Evolutionary conservation across 768 basidiomycete genomes (phyloP).

Genomic region (Sporobolomyces phaffii): DNA sequence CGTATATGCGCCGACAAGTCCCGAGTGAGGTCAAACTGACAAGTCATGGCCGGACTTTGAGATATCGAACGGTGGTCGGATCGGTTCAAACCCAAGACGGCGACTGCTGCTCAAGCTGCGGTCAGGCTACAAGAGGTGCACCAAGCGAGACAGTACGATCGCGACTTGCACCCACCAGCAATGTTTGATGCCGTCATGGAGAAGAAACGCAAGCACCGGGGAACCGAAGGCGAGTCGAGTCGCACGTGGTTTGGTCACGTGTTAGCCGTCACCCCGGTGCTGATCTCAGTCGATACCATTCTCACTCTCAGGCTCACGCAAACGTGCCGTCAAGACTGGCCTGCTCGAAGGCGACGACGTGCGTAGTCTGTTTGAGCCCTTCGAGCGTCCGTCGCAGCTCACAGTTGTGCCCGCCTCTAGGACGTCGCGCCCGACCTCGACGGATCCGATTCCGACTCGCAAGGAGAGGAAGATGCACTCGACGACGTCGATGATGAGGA

Average conservation of each 20-base stretch:
- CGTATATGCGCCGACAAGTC: not conserved
- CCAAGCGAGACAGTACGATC: slow-evolving; percentile 4
- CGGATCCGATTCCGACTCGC: not conserved
- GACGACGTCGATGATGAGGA: slow-evolving; percentile 31
- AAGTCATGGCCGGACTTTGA: too few relatives aligned
- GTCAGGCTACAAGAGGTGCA: slow-evolving; percentile 9
- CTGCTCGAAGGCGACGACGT: slow-evolving; percentile 35
- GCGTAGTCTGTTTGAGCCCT: not conserved
- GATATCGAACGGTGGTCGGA: slow-evolving; percentile 39
- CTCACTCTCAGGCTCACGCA: not conserved
- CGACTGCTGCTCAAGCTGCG: slow-evolving; percentile 4
- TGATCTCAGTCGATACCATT: too few relatives aligned
- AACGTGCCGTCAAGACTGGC: slow-evolving; percentile 1
- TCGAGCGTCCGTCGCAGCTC: too few relatives aligned
- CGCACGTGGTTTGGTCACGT: too few relatives aligned
- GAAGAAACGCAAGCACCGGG: slow-evolving; percentile 17
- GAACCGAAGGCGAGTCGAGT: not conserved
- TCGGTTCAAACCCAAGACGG: slow-evolving; percentile 25
- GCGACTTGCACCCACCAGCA: slow-evolving; percentile 22
- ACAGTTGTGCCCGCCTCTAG: too few relatives aligned
- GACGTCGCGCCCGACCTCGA: slow-evolving; percentile 3
- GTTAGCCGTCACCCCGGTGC: too few relatives aligned
- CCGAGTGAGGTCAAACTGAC: not conserved
- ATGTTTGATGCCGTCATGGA: slow-evolving; percentile 31
- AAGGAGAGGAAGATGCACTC: slow-evolving; percentile 7